Percentiles rank a stretch among this genome's conserved stretches.
phyloP scores from a whole-genome alignment of 108 stramenopile genomes.

The Thalassiosira profunda region DNA sequence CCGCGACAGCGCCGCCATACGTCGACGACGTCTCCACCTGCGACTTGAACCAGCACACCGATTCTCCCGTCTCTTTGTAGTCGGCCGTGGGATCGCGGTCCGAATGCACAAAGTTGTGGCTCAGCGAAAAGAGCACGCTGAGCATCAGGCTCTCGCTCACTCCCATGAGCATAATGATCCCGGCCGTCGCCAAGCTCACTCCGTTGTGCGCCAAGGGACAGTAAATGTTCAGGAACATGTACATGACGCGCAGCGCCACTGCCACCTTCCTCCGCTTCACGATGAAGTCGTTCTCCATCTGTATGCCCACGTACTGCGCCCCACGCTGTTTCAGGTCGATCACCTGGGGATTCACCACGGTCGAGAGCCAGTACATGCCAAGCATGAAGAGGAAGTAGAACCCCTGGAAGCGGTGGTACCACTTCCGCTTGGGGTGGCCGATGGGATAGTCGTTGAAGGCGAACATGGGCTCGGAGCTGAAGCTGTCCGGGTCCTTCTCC shows the following conservation, averaged over 20 bases:
- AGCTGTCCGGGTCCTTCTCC: constrained; percentile 82
- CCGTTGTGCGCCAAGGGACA: constrained; percentile 68
- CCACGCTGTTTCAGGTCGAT: constrained; percentile 80
- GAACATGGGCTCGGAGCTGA: constrained; percentile 89
- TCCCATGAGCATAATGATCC: constrained; percentile 82
- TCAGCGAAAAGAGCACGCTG: constrained; percentile 84
- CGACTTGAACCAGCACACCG: constrained; percentile 89
- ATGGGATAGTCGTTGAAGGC: constrained; percentile 85
- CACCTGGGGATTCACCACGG: constrained; percentile 84
- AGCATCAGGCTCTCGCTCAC: constrained; percentile 74
- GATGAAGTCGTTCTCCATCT: constrained; percentile 82
- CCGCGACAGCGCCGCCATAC: constrained; percentile 90
- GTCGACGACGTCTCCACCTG: constrained; percentile 93
- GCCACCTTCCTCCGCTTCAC: constrained; percentile 69
- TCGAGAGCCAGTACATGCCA: constrained; percentile 81
- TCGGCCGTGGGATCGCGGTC: constrained; percentile 81
- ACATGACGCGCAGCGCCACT: constrained; percentile 58
- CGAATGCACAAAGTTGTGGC: constrained; percentile 94
- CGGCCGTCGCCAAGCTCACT: constrained; percentile 30
- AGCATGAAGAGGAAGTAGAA: constrained; percentile 74
- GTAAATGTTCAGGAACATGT: constrained; percentile 72
- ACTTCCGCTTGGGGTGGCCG: constrained; percentile 68
- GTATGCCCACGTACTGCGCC: constrained; percentile 63
- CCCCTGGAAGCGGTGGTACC: constrained; percentile 80
- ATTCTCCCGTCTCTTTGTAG: constrained; percentile 62